Evolutionary conservation across 169 alveolate genomes (phyloP).

Genomic region (Plasmodium knowlesi): DNA sequence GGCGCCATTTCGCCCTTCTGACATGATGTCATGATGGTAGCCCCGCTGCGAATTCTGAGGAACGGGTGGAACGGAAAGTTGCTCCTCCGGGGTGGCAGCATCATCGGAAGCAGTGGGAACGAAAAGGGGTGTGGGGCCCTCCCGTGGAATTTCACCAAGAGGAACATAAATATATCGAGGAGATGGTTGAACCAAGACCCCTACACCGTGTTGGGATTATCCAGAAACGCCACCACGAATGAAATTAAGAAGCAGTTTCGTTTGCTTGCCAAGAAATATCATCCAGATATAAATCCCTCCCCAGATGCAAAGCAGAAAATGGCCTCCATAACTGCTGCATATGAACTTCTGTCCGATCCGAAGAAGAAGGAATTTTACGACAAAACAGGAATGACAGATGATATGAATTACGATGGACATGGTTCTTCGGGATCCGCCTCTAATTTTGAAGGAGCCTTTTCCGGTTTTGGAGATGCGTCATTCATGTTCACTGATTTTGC

Average conservation of each 20-base stretch:
- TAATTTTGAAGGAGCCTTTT: constrained; percentile 79
- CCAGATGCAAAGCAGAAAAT: constrained; percentile 94
- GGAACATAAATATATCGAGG: constrained; percentile 59
- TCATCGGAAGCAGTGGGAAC: background rate
- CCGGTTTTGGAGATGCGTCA: constrained; percentile 87
- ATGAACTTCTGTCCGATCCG: constrained; percentile 94
- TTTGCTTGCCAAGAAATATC: constrained; percentile 93
- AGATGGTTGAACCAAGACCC: constrained; percentile 81
- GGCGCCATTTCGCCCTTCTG: background rate
- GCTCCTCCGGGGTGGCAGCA: constrained; percentile 3
- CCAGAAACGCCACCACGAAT: constrained; percentile 89
- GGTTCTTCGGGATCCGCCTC: constrained; percentile 53
- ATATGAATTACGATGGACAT: constrained; percentile 76
- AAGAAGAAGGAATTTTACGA: constrained; percentile 91
- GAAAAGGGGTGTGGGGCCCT: background rate
- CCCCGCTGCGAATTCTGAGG: constrained; percentile 11
- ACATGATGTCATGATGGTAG: constrained; percentile 9
- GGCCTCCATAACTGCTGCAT: constrained; percentile 95
- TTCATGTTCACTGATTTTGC: constrained; percentile 90
- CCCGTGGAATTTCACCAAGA: background rate
- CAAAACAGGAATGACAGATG: constrained; percentile 91
- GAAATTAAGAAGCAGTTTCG: constrained; percentile 92
- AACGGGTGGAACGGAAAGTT: constrained; percentile 10
- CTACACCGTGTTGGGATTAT: constrained; percentile 90
- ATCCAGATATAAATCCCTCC: constrained; percentile 95